phyloP scores from a whole-genome alignment of 768 basidiomycete genomes.

The Trametes villosa region DNA sequence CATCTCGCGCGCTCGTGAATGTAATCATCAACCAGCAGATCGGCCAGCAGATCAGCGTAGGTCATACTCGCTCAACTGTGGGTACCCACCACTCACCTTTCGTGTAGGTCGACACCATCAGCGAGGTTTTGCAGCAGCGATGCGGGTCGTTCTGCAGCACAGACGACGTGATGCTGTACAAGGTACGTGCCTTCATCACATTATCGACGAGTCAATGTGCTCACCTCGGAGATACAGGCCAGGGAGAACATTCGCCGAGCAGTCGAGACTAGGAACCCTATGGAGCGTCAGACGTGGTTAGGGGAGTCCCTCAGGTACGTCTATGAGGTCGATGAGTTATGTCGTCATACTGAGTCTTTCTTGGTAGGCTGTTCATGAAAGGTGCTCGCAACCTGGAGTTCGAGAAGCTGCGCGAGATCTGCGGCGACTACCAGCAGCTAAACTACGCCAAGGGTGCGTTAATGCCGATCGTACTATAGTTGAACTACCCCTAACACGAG shows the following conservation, averaged over 20 bases:
- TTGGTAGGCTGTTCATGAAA: conserved; percentile 78
- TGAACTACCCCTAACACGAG: neutral
- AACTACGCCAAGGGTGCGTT: conserved; percentile 77
- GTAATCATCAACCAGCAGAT: conserved; percentile 98
- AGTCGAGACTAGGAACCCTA: conserved; percentile 72
- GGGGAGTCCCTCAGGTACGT: conserved; percentile 84
- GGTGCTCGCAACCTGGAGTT: conserved; percentile 85
- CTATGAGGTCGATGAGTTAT: neutral
- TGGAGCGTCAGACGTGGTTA: conserved; percentile 78
- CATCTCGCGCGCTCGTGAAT: conserved; percentile 89
- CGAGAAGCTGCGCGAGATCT: conserved; percentile 83
- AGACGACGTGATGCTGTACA: conserved; percentile 97
- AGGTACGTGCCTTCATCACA: conserved; percentile 48
- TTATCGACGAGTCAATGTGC: neutral
- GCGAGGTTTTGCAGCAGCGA: conserved; percentile 89
- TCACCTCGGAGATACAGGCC: conserved; percentile 54
- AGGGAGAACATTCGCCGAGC: conserved; percentile 93
- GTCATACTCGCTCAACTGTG: conserved; percentile 32
- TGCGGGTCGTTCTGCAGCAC: conserved; percentile 98
- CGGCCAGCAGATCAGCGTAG: conserved; percentile 91
- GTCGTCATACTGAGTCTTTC: neutral
- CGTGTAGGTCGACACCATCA: conserved; percentile 89
- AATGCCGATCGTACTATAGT: neutral
- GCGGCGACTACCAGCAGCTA: conserved; percentile 87
- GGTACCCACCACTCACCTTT: neutral